A percentile compares a stretch with the other conserved stretches of the same genome.
Conservation (phyloP, 371 early-diverging fungal genomes). For the Funneliformis caledonium region DNA sequence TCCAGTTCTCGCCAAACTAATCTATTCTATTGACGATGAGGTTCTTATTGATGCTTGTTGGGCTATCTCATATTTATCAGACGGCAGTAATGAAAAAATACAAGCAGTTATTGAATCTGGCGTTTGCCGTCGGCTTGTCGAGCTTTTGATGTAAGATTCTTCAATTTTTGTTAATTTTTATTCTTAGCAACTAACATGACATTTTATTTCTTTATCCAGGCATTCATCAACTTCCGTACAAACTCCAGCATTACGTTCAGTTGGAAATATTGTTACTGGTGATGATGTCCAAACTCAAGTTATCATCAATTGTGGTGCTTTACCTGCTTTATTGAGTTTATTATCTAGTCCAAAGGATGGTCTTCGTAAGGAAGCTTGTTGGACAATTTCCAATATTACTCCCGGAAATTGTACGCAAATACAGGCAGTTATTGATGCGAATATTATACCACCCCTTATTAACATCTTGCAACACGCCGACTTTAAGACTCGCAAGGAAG, state of each 20-base stretch:
- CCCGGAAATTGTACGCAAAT: slow-evolving; percentile 98
- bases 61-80: slow-evolving; percentile 99
- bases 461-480: slow-evolving; percentile 89
- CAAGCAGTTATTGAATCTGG: slow-evolving; percentile 97
- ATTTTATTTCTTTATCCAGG: slow-evolving; percentile 33
- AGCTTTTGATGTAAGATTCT: slow-evolving; percentile 73
- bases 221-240: slow-evolving; percentile 87
- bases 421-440: slow-evolving; percentile 93
- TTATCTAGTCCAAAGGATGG: slow-evolving; percentile 89
- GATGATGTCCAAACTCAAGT: slow-evolving; percentile 98
- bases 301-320: slow-evolving; percentile 89
- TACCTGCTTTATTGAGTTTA: slow-evolving; percentile 82
- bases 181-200: background rate
- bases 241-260: slow-evolving; percentile 97
- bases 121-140: slow-evolving; percentile 91
- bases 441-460: slow-evolving; percentile 92
- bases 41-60: slow-evolving; percentile 99
- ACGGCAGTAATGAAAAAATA: slow-evolving; percentile 94
- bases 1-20: slow-evolving; percentile 86
- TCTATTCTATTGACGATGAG: slow-evolving; percentile 92
- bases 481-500: slow-evolving; percentile 98
- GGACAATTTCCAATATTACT: slow-evolving; percentile 99
- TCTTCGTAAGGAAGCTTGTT: slow-evolving; percentile 99
- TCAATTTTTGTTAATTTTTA: background rate
- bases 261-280: slow-evolving; percentile 99